phyloP scores from a whole-genome alignment of 2,329 filamentous ascomycete species.

The Fusarium zealandicum region DNA sequence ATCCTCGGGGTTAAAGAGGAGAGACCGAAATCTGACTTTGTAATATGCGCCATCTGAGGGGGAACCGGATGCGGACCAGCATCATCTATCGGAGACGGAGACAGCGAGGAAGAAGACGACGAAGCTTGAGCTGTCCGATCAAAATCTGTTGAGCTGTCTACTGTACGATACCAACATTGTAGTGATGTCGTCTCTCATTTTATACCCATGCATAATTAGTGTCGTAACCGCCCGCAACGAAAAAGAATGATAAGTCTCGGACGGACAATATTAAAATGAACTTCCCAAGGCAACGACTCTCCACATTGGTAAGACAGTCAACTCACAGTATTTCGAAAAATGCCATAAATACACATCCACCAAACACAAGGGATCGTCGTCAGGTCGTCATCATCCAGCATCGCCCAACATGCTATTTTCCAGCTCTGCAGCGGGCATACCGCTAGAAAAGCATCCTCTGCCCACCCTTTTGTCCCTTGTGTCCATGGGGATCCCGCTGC shows the following conservation, averaged over 20 bases:
- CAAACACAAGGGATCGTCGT: conserved; percentile 17
- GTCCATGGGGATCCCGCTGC: neutral
- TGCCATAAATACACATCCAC: neutral
- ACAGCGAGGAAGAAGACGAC: conserved; percentile 7
- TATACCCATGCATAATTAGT: neutral
- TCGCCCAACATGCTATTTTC: conserved; percentile 15
- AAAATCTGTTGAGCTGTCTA: conserved; percentile 8
- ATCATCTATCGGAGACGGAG: neutral
- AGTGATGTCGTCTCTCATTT: conserved; percentile 2
- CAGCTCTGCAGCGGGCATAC: neutral
- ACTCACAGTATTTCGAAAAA: conserved; percentile 1
- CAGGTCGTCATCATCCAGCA: conserved; percentile 28
- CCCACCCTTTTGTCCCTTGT: neutral
- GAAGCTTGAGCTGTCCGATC: neutral
- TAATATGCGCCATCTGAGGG: neutral
- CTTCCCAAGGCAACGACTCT: neutral
- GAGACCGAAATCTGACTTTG: conserved; percentile 9
- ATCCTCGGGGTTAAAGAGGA: neutral
- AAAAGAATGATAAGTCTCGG: neutral
- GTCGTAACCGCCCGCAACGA: neutral
- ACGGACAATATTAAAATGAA: neutral
- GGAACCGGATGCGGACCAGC: neutral
- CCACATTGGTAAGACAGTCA: neutral
- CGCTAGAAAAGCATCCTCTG: conserved; percentile 15
- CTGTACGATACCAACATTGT: neutral